Evolutionary conservation across 495 filamentous ascomycete genomes (phyloP), one percentile per base, ranked within the genome.

Genomic region (Penicillium coffeae): DNA sequence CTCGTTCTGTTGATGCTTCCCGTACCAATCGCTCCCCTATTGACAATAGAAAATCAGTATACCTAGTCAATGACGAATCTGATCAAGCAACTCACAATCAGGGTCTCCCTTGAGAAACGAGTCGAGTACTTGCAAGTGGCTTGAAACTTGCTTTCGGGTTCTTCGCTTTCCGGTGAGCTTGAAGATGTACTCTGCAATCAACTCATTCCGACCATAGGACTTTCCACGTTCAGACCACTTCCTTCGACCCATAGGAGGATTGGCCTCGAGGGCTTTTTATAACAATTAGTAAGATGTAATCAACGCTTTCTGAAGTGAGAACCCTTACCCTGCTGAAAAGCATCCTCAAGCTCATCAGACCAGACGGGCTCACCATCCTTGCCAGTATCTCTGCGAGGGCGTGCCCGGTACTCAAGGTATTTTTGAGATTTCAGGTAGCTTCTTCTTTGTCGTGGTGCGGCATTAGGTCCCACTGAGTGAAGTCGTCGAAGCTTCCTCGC

Each of bases 91-190:
- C 69, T 67, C 55, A 73, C 69, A 73, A 55, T 75, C 75, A 30
- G 74, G 80, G 55, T 87, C 78, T 18, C 79, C 73, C 46, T 76
- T 74, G 51, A 92, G 74, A 58, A 90, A 87, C 10, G 81, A 82
- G 70, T 94, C 96, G 37, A 98, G 69, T n/a, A 96, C 92, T 71
- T 98, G 93, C 49, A 97, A 87, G 65, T 98, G 93, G 56, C 91
- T 96, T 0, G 92, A 96, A 8, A 98, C 88, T 64, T 95, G 88
- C 66, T 98, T 98, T 44, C 93, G 75, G 33, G 64, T 74, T 47
- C 90, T 80, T 25, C 62, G 58, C 56, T 79, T 83, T 30, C 84
- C 86, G 37, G 86, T 89, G 47, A 73, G 70, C 47, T 80, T 79
- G 55, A 78, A 82, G 39, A 98, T 87, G 56, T 86, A 90, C 55